phyloP scores from a whole-genome alignment of 164 flowering plant genomes.

The Annona squamosa region DNA sequence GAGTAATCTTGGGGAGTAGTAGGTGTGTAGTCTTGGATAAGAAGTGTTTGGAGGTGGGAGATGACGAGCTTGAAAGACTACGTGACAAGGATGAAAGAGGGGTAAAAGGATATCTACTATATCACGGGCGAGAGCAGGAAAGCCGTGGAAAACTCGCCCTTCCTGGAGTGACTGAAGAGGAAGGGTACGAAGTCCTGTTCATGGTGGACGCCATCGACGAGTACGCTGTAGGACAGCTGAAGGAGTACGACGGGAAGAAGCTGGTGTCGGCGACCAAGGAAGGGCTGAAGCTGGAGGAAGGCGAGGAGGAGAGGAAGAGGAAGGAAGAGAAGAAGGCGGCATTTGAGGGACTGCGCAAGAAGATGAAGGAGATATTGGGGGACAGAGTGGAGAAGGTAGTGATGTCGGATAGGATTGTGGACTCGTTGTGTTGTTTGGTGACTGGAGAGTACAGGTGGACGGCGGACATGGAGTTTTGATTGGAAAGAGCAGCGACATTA shows the following conservation, averaged over 20 bases:
- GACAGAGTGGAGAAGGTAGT: slow-evolving; percentile 61
- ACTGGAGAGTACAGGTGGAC: slow-evolving; percentile 74
- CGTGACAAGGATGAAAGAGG: slow-evolving; percentile 67
- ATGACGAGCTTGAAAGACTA: slow-evolving; percentile 66
- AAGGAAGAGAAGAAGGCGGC: slow-evolving; percentile 41
- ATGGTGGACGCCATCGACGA: slow-evolving; percentile 74
- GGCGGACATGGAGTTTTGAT: slow-evolving; percentile 68
- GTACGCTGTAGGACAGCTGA: slow-evolving; percentile 52
- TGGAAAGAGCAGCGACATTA: too few species aligned
- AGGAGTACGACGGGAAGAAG: slow-evolving; percentile 67
- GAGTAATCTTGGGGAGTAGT: too few species aligned
- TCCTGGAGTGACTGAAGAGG: slow-evolving; percentile 56
- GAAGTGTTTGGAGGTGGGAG: too few species aligned
- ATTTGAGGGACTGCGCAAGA: slow-evolving; percentile 52
- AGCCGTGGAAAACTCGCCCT: slow-evolving; percentile 72
- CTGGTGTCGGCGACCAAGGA: slow-evolving; percentile 65
- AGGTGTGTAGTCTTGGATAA: too few species aligned
- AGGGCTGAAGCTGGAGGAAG: slow-evolving; percentile 56
- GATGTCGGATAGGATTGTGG: slow-evolving; percentile 55
- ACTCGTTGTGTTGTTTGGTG: slow-evolving; percentile 61
- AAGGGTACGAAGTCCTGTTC: slow-evolving; percentile 57
- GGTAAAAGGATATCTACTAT: slow-evolving; percentile 60
- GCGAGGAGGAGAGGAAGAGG: slow-evolving; percentile 50
- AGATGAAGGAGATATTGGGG: slow-evolving; percentile 52
- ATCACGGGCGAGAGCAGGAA: slow-evolving; percentile 65